phyloP scores from a whole-genome alignment of 2,329 filamentous ascomycete species.

The Mycosphaerella arachidis region DNA sequence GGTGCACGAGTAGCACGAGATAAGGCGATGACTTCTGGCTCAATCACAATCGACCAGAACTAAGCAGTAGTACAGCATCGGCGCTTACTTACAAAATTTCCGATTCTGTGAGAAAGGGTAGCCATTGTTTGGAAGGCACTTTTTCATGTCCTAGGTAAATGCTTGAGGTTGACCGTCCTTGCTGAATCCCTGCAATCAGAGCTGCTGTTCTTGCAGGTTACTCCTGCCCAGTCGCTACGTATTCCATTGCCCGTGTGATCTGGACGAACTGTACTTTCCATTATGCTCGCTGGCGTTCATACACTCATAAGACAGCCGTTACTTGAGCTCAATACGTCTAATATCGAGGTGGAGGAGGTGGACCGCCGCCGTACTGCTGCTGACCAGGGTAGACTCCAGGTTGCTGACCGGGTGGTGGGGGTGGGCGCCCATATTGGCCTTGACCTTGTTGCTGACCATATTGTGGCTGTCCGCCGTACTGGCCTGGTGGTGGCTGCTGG shows the following conservation, averaged over 20 bases:
- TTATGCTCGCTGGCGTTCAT: not conserved
- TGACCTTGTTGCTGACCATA: conserved; percentile 3
- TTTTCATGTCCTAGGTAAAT: not conserved
- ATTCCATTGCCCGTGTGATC: not conserved
- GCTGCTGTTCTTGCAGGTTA: not conserved
- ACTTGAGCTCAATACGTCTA: conserved; percentile 13
- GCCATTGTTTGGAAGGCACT: not conserved
- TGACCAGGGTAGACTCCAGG: conserved; percentile 15
- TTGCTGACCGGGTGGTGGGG: conserved; percentile 5
- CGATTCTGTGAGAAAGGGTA: too few species aligned
- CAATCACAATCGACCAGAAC: too few species aligned
- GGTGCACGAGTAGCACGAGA: too few species aligned
- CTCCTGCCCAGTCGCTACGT: not conserved
- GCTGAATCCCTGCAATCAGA: not conserved
- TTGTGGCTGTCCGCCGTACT: conserved; percentile 21
- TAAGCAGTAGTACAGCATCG: too few species aligned
- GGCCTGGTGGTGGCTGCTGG: conserved; percentile 20
- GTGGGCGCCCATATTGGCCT: conserved; percentile 6
- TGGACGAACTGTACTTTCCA: not conserved
- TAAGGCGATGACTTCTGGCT: too few species aligned
- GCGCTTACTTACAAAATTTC: too few species aligned
- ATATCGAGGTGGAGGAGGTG: conserved; percentile 16
- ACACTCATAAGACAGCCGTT: not conserved
- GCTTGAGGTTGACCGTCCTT: not conserved
- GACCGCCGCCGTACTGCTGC: conserved; percentile 6